Conservation (phyloP, 2,329 filamentous ascomycete species). For the Ceratocystis variospora region DNA sequence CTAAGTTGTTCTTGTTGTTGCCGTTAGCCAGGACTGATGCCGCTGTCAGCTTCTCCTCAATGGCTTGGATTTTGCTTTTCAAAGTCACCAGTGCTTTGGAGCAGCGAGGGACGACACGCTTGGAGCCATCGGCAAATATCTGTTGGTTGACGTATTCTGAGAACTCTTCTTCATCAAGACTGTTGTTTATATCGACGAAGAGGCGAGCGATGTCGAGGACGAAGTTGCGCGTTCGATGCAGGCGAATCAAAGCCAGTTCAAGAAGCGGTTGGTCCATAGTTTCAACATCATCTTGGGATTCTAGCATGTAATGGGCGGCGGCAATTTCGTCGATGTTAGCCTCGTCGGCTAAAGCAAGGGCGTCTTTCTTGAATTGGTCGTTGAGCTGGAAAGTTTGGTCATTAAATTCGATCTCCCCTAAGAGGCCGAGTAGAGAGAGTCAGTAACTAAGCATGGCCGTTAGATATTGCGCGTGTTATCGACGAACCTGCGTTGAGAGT, state of each 20-base stretch:
- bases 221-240: constrained; percentile 73
- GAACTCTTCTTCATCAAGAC: constrained; percentile 28
- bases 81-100: constrained; percentile 63
- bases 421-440: not conserved
- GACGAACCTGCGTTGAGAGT: constrained; percentile 50
- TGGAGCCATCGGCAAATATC: constrained; percentile 39
- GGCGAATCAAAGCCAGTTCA: constrained; percentile 70
- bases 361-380: constrained; percentile 71
- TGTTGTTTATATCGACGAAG: constrained; percentile 52
- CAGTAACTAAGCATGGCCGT: not conserved
- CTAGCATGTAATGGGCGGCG: constrained; percentile 62
- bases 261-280: constrained; percentile 58
- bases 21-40: constrained; percentile 59
- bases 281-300: constrained; percentile 54
- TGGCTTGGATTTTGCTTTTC: constrained; percentile 59
- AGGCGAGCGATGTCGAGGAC: constrained; percentile 73
- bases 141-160: constrained; percentile 42
- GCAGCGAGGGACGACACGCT: constrained; percentile 59
- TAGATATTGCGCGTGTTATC: constrained; percentile 15
- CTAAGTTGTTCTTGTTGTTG: constrained; percentile 34
- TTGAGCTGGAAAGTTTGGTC: constrained; percentile 69
- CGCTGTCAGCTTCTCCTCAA: constrained; percentile 63
- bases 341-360: constrained; percentile 71
- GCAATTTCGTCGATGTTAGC: constrained; percentile 82
- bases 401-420: constrained; percentile 63